These are phyloP conservation scores for Pinus tabuliformis DNA, from an alignment of 75 land plant genomes.

Conservation along the genomic window DNA sequence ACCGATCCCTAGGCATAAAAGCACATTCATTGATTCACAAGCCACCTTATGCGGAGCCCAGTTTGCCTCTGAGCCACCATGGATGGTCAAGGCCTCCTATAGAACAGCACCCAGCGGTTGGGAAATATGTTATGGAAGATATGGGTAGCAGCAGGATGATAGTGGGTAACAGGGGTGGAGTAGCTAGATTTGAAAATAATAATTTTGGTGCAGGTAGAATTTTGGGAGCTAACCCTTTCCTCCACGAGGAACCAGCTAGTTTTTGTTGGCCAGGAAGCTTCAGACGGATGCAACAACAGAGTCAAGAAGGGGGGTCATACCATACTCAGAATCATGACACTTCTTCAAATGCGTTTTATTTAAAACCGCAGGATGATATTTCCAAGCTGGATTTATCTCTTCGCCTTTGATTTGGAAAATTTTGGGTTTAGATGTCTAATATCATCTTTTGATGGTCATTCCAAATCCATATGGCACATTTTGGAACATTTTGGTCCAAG, in stretches of 20 bases:
- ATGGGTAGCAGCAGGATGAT: not conserved
- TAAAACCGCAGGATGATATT: constrained; percentile 12
- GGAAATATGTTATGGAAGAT: constrained; percentile 11
- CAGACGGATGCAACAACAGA: constrained; percentile 11
- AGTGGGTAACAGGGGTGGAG: constrained; percentile 15
- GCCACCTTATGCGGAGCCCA: constrained; percentile 2
- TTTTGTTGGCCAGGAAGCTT: constrained; percentile 61
- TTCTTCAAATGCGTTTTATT: not conserved
- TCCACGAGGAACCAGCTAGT: constrained; percentile 24
- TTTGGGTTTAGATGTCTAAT: not conserved
- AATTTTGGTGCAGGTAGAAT: constrained; percentile 7
- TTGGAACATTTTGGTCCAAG: constrained; percentile 6
- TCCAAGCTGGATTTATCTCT: constrained; percentile 15
- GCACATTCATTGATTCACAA: constrained; percentile 51
- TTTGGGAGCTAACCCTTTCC: constrained; percentile 11
- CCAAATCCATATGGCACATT: not conserved
- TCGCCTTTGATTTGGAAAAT: constrained; percentile 11
- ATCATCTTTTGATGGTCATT: too few relatives aligned
- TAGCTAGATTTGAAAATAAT: constrained; percentile 25
- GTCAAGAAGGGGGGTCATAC: constrained; percentile 9
- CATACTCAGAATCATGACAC: constrained; percentile 29
- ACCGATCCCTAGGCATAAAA: constrained; percentile 47
- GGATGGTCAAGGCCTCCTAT: constrained; percentile 14
- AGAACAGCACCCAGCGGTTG: constrained; percentile 12
- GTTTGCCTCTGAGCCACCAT: constrained; percentile 12